phyloP scores from a whole-genome alignment of 1,139 yeast genomes.

The Saccharomycopsis crataegensis region DNA sequence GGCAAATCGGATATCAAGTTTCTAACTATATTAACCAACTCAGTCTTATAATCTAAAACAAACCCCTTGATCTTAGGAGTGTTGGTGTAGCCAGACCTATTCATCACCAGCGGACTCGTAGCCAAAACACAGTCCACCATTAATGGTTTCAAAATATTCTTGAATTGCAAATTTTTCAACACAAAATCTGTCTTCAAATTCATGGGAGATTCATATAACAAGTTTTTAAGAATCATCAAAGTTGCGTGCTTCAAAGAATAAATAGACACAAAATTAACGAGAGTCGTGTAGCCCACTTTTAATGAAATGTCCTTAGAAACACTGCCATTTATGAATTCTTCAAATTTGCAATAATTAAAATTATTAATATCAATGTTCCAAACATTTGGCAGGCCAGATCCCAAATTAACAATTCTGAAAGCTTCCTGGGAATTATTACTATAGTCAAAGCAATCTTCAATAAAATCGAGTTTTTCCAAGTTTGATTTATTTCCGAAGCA shows the following conservation, averaged over 20 bases:
- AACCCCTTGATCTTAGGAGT: neutral
- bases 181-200: neutral
- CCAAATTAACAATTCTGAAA: no score
- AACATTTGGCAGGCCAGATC: no score
- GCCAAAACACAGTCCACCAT: neutral
- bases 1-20: slow-evolving; percentile 37
- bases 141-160: neutral
- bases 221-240: slow-evolving; percentile 9
- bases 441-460: no score
- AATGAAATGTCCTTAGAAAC: neutral
- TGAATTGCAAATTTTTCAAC: neutral
- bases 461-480: no score
- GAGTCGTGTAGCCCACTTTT: neutral
- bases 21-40: slow-evolving; percentile 64
- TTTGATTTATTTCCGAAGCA: no score
- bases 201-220: slow-evolving; percentile 8
- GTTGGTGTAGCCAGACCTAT: neutral
- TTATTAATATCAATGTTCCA: no score
- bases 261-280: slow-evolving; percentile 1
- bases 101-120: neutral
- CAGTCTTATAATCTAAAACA: slow-evolving; percentile 48
- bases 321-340: no score
- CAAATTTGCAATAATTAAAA: no score
- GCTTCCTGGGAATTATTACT: no score
- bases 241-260: slow-evolving; percentile 5